Conservation (phyloP, 192 early-diverging fungal genomes). For the Coemansia sp. region DNA sequence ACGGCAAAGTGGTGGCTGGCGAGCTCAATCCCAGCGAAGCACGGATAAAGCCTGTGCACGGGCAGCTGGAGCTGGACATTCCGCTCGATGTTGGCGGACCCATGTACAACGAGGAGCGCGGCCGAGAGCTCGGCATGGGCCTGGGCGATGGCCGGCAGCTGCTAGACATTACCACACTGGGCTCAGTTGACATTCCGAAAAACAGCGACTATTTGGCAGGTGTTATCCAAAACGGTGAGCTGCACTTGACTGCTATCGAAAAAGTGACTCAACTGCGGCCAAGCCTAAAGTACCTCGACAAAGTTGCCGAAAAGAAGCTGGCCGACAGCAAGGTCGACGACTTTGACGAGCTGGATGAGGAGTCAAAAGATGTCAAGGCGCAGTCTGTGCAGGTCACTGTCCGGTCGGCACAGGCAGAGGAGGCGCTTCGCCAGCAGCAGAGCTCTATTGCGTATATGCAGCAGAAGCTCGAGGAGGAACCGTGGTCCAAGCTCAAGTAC, state of each 20-base stretch:
- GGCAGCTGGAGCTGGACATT: conserved; percentile 82
- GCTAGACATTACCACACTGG: conserved; percentile 80
- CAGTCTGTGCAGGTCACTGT: conserved; percentile 57
- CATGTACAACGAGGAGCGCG: conserved; percentile 77
- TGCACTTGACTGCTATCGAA: conserved; percentile 82
- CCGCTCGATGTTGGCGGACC: conserved; percentile 69
- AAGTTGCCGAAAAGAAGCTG: conserved; percentile 76
- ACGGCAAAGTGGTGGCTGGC: conserved; percentile 43
- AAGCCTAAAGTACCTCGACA: conserved; percentile 86
- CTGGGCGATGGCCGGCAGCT: conserved; percentile 70
- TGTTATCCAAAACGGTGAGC: conserved; percentile 72
- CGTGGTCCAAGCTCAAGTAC: conserved; percentile 67
- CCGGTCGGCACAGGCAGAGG: conserved; percentile 63
- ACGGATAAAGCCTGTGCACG: conserved; percentile 82
- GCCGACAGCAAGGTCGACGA: conserved; percentile 67
- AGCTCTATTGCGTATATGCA: conserved; percentile 56
- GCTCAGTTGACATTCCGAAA: conserved; percentile 73
- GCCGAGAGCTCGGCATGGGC: conserved; percentile 74
- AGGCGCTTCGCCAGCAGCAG: conserved; percentile 60
- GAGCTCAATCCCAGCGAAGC: conserved; percentile 58
- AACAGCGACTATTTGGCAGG: conserved; percentile 84
- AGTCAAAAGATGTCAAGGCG: conserved; percentile 38
- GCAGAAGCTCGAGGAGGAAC: conserved; percentile 69
- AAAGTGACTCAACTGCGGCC: conserved; percentile 83
- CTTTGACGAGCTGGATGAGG: conserved; percentile 70